phyloP scores from a whole-genome alignment of 1,284 basidiomycete genomes.

The Pyrrhoderma noxium region DNA sequence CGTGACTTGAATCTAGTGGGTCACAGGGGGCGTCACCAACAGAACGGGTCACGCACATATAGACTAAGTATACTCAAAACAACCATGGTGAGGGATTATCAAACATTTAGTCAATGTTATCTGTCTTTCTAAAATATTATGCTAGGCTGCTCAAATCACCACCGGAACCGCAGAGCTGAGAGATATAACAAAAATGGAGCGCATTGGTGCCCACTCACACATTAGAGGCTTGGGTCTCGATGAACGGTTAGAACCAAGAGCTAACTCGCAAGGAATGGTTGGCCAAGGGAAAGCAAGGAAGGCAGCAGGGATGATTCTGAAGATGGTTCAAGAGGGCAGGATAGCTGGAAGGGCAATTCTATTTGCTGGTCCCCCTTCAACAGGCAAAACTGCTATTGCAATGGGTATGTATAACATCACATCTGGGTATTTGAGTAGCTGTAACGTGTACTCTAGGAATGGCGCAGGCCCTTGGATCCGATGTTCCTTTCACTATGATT shows the following conservation, averaged over 20 bases:
- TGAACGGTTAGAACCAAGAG: slow-evolving; percentile 82
- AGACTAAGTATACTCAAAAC: background rate
- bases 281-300: slow-evolving; percentile 93
- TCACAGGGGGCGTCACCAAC: background rate
- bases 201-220: slow-evolving; percentile 97
- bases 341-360: slow-evolving; percentile 94
- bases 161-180: slow-evolving; percentile 71
- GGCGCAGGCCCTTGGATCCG: slow-evolving; percentile 89
- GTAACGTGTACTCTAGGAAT: slow-evolving; percentile 55
- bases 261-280: slow-evolving; percentile 91
- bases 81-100: slow-evolving; percentile 13
- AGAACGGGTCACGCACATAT: background rate
- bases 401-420: slow-evolving; percentile 54
- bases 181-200: slow-evolving; percentile 94
- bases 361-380: slow-evolving; percentile 93
- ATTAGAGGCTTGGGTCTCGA: slow-evolving; percentile 93
- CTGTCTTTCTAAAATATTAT: background rate
- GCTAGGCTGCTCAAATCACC: slow-evolving; percentile 59
- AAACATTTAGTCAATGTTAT: background rate
- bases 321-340: slow-evolving; percentile 94
- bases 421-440: slow-evolving; percentile 1
- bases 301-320: slow-evolving; percentile 94
- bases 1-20: slow-evolving; percentile 3
- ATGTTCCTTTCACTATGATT: slow-evolving; percentile 97
- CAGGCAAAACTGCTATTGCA: slow-evolving; percentile 96